A percentile compares a stretch with the other conserved stretches of the same genome.
Conservation (phyloP, 1,284 basidiomycete genomes). For the Agroathelia rolfsii region DNA sequence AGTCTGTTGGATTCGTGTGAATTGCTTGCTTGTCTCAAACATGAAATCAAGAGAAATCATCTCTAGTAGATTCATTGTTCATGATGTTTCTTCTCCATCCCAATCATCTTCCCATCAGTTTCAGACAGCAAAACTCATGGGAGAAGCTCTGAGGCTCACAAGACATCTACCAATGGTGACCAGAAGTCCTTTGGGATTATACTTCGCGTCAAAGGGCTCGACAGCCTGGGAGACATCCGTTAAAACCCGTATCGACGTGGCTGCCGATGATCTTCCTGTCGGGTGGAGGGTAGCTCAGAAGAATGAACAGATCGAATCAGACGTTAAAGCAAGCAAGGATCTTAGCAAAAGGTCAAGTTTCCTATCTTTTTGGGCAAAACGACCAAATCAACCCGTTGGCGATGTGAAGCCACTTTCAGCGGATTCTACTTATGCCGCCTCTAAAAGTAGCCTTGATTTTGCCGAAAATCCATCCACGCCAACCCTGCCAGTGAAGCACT, state of each 20-base stretch:
- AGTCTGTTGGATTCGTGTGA: conserved; percentile 1
- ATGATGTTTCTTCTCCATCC: conserved; percentile 30
- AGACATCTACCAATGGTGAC: conserved; percentile 43
- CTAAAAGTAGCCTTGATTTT: no score
- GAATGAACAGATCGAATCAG: conserved; percentile 16
- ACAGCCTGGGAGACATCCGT: conserved; percentile 63
- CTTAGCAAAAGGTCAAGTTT: no score
- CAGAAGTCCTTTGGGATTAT: conserved; percentile 52
- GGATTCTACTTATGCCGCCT: no score
- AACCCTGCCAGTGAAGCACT: no score
- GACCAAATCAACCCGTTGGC: no score
- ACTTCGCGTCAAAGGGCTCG: conserved; percentile 57
- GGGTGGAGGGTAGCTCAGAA: conserved; percentile 57
- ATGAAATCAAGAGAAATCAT: conserved; percentile 1
- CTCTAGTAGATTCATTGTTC: conserved; percentile 26
- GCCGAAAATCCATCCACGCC: no score
- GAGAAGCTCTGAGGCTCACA: conserved; percentile 50
- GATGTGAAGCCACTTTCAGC: no score
- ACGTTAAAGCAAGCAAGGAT: conserved; percentile 18
- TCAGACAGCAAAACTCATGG: conserved; percentile 43
- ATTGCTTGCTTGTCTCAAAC: not conserved
- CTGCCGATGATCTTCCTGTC: conserved; percentile 44
- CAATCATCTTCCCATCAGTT: conserved; percentile 30
- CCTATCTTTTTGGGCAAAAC: no score
- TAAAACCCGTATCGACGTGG: conserved; percentile 38